phyloP scores from a whole-genome alignment of 1,284 basidiomycete genomes.

The Taiwanofungus camphoratus region DNA sequence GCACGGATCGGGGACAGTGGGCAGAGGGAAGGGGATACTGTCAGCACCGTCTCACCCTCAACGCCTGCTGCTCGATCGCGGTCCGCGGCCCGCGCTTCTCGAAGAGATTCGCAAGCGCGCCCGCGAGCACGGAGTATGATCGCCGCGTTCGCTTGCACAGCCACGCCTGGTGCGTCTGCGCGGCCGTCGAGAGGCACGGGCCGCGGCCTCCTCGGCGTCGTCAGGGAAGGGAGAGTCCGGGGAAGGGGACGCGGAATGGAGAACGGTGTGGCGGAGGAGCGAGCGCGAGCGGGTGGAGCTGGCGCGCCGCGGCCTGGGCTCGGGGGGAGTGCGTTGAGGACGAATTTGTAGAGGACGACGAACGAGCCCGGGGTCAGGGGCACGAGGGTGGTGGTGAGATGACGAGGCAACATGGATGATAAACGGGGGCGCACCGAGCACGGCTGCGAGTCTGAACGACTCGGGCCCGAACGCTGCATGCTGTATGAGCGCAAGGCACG shows the following conservation, averaged over 20 bases:
- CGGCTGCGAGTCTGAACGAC: too few species aligned
- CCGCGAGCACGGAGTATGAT: slow-evolving; percentile 90
- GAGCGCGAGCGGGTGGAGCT: slow-evolving; percentile 28
- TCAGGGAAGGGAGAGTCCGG: slow-evolving; percentile 20
- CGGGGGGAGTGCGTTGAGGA: slow-evolving; percentile 74
- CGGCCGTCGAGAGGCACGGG: slow-evolving; percentile 53
- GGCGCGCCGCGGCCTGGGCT: slow-evolving; percentile 28
- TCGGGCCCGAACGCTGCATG: too few species aligned
- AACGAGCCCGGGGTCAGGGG: too few species aligned
- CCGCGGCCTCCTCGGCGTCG: slow-evolving; percentile 25
- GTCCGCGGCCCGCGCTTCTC: slow-evolving; percentile 69
- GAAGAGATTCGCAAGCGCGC: slow-evolving; percentile 79
- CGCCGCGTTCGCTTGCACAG: slow-evolving; percentile 60
- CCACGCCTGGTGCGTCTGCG: slow-evolving; percentile 56
- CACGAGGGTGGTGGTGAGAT: too few species aligned
- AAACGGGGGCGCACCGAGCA: too few species aligned
- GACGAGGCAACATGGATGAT: too few species aligned
- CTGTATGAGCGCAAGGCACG: too few species aligned
- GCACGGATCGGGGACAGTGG: too few species aligned
- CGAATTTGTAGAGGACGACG: too few species aligned
- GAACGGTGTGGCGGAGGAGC: slow-evolving; percentile 27
- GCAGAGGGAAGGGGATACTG: too few species aligned
- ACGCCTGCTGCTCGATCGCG: slow-evolving; percentile 86
- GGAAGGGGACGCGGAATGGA: slow-evolving; percentile 2
- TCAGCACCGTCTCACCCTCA: too few species aligned